phyloP scores from a whole-genome alignment of 139 green algal genomes.

The Chlamydomonas sp. region DNA sequence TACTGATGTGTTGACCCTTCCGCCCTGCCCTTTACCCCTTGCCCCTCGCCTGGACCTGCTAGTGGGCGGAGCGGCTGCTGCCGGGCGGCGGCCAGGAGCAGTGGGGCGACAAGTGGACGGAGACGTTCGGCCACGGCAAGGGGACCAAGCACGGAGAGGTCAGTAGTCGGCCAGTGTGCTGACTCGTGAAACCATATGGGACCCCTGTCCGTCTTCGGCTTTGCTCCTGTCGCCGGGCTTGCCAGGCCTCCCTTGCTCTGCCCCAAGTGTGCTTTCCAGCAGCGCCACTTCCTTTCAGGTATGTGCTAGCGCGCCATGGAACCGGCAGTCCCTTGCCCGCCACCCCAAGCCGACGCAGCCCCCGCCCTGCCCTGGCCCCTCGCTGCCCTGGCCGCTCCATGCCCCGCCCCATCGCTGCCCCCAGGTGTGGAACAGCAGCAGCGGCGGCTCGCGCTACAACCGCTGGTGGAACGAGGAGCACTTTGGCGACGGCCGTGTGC shows the following conservation, averaged over 20 bases:
- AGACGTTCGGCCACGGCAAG: conserved; percentile 78
- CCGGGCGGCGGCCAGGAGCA: conserved; percentile 61
- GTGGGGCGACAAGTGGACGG: conserved; percentile 93
- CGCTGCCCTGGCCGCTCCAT: neutral
- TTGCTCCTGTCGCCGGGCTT: no score
- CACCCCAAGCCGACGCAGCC: no score
- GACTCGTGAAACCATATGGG: conserved; percentile 26
- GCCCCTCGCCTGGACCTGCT: neutral
- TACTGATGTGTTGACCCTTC: no score
- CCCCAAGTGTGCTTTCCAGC: no score
- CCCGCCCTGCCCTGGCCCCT: neutral
- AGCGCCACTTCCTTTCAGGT: no score
- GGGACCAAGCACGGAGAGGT: conserved; percentile 80
- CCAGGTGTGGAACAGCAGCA: conserved; percentile 72
- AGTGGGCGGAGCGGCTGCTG: conserved; percentile 82
- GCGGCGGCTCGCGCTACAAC: conserved; percentile 66
- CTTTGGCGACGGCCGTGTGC: conserved; percentile 74
- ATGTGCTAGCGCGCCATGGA: no score
- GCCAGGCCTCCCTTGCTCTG: no score
- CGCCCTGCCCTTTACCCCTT: neutral
- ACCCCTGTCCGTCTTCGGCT: no score
- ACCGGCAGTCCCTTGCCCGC: no score
- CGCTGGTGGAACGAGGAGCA: conserved; percentile 88
- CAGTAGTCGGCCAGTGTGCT: conserved; percentile 44
- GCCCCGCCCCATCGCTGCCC: neutral